A percentile compares a stretch with the other conserved stretches of the same genome.
phyloP scores from a whole-genome alignment of 1,139 yeast genomes.

The Kodamaea ohmeri region DNA sequence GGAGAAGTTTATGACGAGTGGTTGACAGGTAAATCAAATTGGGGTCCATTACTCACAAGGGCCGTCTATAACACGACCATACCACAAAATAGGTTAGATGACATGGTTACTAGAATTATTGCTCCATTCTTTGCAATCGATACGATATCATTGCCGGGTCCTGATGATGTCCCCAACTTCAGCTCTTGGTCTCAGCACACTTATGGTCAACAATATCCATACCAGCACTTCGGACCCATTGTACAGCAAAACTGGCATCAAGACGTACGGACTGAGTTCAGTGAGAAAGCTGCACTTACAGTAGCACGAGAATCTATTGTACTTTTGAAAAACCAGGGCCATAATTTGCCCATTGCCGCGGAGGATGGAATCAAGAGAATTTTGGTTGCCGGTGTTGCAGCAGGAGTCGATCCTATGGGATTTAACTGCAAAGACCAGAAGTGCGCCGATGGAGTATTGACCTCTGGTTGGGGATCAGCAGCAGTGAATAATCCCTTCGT shows the following conservation, averaged over 20 bases:
- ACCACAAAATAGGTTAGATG: conserved; percentile 55
- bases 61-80: conserved; percentile 57
- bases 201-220: conserved; percentile 50
- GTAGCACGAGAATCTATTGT: conserved; percentile 59
- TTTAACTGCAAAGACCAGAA: conserved; percentile 50
- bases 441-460: conserved; percentile 22
- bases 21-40: conserved; percentile 53
- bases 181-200: conserved; percentile 60
- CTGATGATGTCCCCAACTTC: conserved; percentile 53
- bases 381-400: conserved; percentile 48
- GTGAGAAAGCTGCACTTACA: conserved; percentile 49
- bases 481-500: conserved; percentile 53
- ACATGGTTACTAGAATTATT: conserved; percentile 59
- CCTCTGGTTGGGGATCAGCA: conserved; percentile 42
- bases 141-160: conserved; percentile 28
- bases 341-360: conserved; percentile 48
- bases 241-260: conserved; percentile 54
- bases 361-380: conserved; percentile 42
- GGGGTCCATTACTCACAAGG: conserved; percentile 58
- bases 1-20: conserved; percentile 55
- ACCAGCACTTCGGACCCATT: conserved; percentile 53
- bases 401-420: conserved; percentile 48
- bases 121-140: conserved; percentile 55
- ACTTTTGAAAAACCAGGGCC: conserved; percentile 50
- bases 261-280: conserved; percentile 49